Evolutionary conservation across 805 yeast genomes (phyloP), one percentile per base, ranked within the genome.

Genomic region (Cyberlindnera suaveolens): DNA sequence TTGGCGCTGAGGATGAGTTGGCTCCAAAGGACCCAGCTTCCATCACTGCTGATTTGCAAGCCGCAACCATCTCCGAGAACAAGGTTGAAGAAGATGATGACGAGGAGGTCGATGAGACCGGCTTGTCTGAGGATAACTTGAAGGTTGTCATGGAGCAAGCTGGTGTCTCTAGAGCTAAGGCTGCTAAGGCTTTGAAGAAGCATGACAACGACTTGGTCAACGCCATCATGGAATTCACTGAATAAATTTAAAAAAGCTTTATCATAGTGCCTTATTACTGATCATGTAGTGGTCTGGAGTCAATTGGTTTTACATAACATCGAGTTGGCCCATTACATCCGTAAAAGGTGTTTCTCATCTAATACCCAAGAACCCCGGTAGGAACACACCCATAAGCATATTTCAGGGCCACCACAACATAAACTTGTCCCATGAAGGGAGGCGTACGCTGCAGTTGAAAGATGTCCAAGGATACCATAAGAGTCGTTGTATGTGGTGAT

Each of bases 191-290:
- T 58, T 77, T 93, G 68, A 84, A 76, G 67, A 82, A 77, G 56
- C 88, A 90, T 75, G 78, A 85, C 59, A 89, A 90, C 68, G 98
- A 93, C 68, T 82, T 93, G 71, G 97, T 93, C 65, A 89, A 90
- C 66, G 91, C 98, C 57, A 88, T 91, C 68, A 87, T 91, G 96
- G 80, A 85, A 53, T 74, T 84, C 67, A 66, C 74, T 31, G 41
- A 44, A 39, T 56, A 52, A 41, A 36, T 36, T 33, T 36, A 14
- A 18, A 18, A 34, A 19, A 9, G 4, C 36, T 34, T 19, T 17
- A 26, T 20, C 9, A n/a, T 34, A 16, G 9, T 34, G 26, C 10
- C 36, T 15, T 19, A 34, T n/a, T 19, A 13, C 36, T 19, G n/a
- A 11, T 20, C 10, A 23, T 9, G 27, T 23, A 23, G 27, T 7